These are phyloP conservation scores for Anaeromyces robustus DNA, from an alignment of 192 early-diverging fungal species.

Conservation along the genomic window DNA sequence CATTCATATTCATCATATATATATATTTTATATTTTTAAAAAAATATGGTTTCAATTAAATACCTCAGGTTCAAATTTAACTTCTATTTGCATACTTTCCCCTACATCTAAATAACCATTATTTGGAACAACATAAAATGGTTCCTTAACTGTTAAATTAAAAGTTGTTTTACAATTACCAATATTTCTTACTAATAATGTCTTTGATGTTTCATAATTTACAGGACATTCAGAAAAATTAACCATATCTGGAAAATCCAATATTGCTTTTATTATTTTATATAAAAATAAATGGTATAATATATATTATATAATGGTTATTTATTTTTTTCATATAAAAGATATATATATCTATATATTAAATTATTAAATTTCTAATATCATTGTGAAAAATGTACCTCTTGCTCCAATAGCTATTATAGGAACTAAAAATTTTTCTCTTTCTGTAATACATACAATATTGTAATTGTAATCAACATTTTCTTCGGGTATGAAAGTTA, in stretches of 20 bases:
- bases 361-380: too few relatives aligned
- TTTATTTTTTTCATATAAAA: too few relatives aligned
- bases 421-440: conserved; percentile 40
- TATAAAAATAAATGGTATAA: conserved; percentile 5
- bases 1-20: too few relatives aligned
- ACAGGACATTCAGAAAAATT: conserved; percentile 26
- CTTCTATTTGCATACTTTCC: conserved; percentile 26
- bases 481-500: conserved; percentile 39
- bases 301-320: too few relatives aligned
- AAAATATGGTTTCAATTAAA: too few relatives aligned
- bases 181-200: conserved; percentile 36
- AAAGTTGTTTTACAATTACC: conserved; percentile 31
- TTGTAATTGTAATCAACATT: conserved; percentile 28
- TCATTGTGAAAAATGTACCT: conserved; percentile 9
- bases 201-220: conserved; percentile 14
- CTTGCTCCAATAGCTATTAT: conserved; percentile 29
- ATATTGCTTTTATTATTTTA: conserved; percentile 21
- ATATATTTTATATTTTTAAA: neutral
- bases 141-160: conserved; percentile 9
- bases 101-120: conserved; percentile 19
- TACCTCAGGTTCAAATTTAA: conserved; percentile 29
- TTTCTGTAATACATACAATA: conserved; percentile 36
- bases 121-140: conserved; percentile 20
- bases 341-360: too few relatives aligned
- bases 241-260: conserved; percentile 38